A percentile compares a stretch with the other conserved stretches of the same genome.
Conservation (phyloP, 306 rosid genomes). For the Castanea crenata region DNA sequence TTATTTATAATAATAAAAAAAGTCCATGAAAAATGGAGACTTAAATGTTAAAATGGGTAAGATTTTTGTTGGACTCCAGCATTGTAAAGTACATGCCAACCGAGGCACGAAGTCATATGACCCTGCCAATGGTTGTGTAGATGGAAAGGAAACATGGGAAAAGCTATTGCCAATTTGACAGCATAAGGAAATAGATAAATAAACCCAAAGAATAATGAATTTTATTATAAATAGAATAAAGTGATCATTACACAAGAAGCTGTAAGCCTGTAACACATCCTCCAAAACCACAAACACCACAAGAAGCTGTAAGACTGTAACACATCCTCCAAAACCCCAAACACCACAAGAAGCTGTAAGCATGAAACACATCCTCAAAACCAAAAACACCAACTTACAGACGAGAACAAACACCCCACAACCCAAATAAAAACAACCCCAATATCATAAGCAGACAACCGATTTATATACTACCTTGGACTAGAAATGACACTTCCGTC, state of each 20-base stretch:
- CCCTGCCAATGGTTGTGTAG: no score
- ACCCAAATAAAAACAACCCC: constrained; percentile 29
- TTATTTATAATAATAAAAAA: no score
- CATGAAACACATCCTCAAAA: constrained; percentile 23
- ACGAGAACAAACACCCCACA: constrained; percentile 23
- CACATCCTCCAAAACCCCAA: constrained; percentile 26
- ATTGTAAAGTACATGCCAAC: no score
- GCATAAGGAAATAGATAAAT: not conserved
- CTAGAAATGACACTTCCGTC: constrained; percentile 20
- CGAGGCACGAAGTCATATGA: no score
- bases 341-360: constrained; percentile 12
- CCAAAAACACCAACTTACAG: constrained; percentile 36
- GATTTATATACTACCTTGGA: constrained; percentile 25
- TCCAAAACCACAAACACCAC: constrained; percentile 37
- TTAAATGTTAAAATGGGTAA: no score
- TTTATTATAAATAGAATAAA: constrained; percentile 28
- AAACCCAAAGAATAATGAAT: constrained; percentile 39
- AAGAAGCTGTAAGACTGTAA: no score
- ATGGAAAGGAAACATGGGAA: no score
- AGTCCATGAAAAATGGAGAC: no score
- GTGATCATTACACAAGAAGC: constrained; percentile 24
- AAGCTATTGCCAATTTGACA: not conserved
- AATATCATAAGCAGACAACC: constrained; percentile 21
- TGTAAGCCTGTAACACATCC: constrained; percentile 15
- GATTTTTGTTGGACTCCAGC: no score